Evolutionary conservation across 352 stramenopile genomes (phyloP), one percentile per base, ranked within the genome.

Genomic region (Phytopythium ostracodes): DNA sequence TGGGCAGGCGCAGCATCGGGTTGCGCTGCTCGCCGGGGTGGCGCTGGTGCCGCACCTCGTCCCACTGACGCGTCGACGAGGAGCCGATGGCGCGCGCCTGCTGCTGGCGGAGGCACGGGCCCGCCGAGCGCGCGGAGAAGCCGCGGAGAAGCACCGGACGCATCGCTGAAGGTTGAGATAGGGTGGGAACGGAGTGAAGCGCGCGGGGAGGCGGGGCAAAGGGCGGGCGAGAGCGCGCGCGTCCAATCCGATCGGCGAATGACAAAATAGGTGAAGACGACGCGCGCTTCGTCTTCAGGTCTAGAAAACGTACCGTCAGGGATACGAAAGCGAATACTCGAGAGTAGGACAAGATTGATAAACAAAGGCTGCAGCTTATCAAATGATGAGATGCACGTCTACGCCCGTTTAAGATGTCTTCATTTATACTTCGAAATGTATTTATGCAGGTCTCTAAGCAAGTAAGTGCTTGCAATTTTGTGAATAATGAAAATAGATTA

Each of bases 21-120:
- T 90, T 93, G 61, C 60, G 65, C 33, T 88, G 59, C 20, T 79
- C 72, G n/a, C 55, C 62, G 7, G 82, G 65, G 69, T 93, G 84
- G 49, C 75, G 60, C 58, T 92, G 82, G n/a, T 74, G 63, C 11
- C 78, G 81, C 64, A 91, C 78, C 62, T 91, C 64, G 65, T 81
- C 73, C 73, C 80, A 92, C 51, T 77, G 67, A 38, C 70, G 72
- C 49, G 57, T 58, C 1, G 71, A 60, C 24, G 83, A 87, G 62
- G 64, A 79, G n/a, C 64, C 79, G 65, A 89, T 91, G 64, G 52
- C 35, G 62, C 79, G 83, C 61, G 72, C 33, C 31, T 22, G 52
- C 29, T 43, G 71, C 49, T 71, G 50, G n/a, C 31, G 36, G 38
- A 43, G 59, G n/a, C 52, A 9, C 15, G 3, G 8, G 18, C 38